Base-by-base conservation (phyloP, 2,329 filamentous ascomycete genomes). In the Stemphylium beticola region DNA sequence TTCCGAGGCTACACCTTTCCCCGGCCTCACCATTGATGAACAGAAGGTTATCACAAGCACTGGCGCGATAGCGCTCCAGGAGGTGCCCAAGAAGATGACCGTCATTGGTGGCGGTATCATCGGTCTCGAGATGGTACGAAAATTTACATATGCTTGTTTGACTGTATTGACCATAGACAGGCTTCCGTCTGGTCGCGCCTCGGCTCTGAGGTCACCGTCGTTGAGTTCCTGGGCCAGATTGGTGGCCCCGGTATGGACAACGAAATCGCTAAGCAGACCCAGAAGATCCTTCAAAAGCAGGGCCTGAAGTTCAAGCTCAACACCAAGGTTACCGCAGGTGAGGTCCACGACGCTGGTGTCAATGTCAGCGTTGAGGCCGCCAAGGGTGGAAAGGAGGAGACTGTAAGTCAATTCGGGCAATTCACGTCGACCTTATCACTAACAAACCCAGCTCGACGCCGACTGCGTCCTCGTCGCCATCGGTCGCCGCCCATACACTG, bases 71-170 rank as follows among this genome's bases (percentile, higher is more conserved):
- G 85, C 92, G 36, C 84, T 99, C 58, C 84, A 91, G 71, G 85
- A 96, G 82, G 90, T 99, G 33, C 95, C 95, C 38, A 92, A 97
- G 84, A 95, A 91, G 80, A 89, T 99, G 90, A 83, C 96, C 62
- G 95, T 99, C 70, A 97, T 99, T 74, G 95, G 95, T 68, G 95
- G 95, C 76, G 95, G 95, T 77, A 99, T 99, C 77, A 99, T 99
- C 73, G 95, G 95, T 75, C 87, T 99, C 37, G 95, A 99, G 81
- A 99, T 99, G 95, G 92, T 86, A 77, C 34, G 78, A 49, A 40
- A 40, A 42, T 42, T 7, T 17, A 17, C 17, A 54, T 22, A 46
- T n/a, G 24, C 32, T 45, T 40, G 34, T 57, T 53, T 53, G 45
- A 53, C 44, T 65, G 49, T 47, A 46, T 57, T 74, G 55, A 74